Base-by-base conservation (phyloP, 169 alveolate genomes). In the Plasmodium sp. region DNA sequence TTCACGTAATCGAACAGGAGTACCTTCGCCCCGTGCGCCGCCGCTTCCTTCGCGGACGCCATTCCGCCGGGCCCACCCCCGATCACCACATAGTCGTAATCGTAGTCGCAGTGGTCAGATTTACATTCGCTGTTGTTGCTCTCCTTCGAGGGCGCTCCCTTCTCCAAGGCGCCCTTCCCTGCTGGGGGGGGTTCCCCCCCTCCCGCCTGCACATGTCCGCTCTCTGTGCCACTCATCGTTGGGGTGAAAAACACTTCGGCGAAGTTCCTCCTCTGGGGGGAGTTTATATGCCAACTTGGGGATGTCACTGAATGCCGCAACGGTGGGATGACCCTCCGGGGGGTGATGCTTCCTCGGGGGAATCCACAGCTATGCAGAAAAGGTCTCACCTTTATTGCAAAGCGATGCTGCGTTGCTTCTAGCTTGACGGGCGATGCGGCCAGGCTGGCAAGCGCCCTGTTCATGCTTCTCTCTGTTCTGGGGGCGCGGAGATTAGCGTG, bases 31-130 rank as follows among this genome's bases (percentile, higher is more conserved):
- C 99, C 99, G 22, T 94, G 94, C 43, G 96, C 95, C 3, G 99
- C 98, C 0, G 99, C 99, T 93, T 97, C 98, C 95, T 98, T 98
- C 16, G 99, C 99, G 27, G 99, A 98, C 3, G 99, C 99, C 96
- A 98, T 81, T 45, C 99, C 99, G 5, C 98, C 99, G 9, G 98
- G 96, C 7, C 99, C 99, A 1, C 99, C 99, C n/a, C 99, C 99
- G 74, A 98, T 96, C 6, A 98, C 99, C 31, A 96, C 95, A 75
- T 97, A 93, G 80, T 97, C 98, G 72, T 96, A 97, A 22, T 88
- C 94, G 27, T 79, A 86, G n/a, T n/a, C 5, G 41, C 43, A 2
- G 41, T 36, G 48, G 5, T 43, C 51, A 0, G 43, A 54, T 7
- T 43, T 48, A 5, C 34, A 16, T 51, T 51, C 22, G 27, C 16